Conservation (phyloP, 805 yeast genomes). For the Sugiyamaella mastotermitis region DNA sequence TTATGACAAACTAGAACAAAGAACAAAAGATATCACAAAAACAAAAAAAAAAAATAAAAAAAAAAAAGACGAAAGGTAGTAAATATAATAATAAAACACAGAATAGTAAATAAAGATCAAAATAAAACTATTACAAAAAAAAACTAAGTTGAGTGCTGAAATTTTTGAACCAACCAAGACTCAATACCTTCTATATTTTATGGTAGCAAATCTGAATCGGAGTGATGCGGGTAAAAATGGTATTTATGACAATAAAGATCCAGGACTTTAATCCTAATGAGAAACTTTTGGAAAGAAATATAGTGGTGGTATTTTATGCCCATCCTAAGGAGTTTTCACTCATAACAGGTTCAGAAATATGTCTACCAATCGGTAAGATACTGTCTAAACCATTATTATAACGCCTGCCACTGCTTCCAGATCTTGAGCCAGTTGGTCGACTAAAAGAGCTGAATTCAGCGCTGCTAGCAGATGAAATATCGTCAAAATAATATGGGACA, state of each 20-base stretch:
- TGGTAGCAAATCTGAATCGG: too few species aligned
- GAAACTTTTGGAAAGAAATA: conserved; percentile 1
- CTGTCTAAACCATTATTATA: conserved; percentile 11
- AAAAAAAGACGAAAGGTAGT: conserved; percentile 3
- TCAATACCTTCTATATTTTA: too few species aligned
- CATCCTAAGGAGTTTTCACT: conserved; percentile 37
- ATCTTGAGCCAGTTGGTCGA: conserved; percentile 4
- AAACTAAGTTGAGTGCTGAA: too few species aligned
- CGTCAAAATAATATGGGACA: conserved; percentile 17
- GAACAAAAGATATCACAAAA: conserved; percentile 2
- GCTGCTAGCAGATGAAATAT: conserved; percentile 20
- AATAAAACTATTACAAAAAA: too few species aligned
- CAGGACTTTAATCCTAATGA: too few species aligned
- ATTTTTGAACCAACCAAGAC: too few species aligned
- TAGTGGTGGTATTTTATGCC: conserved; percentile 21
- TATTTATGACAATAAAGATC: too few species aligned
- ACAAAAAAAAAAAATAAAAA: conserved; percentile 2
- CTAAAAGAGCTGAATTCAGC: conserved; percentile 10
- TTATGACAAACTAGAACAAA: too few species aligned
- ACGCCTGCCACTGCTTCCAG: conserved; percentile 14
- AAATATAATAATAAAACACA: not conserved
- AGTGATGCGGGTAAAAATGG: too few species aligned
- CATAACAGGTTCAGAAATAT: conserved; percentile 34
- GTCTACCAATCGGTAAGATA: conserved; percentile 24
- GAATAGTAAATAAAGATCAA: not conserved